phyloP scores from a whole-genome alignment of 345 rosid species.

The Eucalyptus cloeziana region DNA sequence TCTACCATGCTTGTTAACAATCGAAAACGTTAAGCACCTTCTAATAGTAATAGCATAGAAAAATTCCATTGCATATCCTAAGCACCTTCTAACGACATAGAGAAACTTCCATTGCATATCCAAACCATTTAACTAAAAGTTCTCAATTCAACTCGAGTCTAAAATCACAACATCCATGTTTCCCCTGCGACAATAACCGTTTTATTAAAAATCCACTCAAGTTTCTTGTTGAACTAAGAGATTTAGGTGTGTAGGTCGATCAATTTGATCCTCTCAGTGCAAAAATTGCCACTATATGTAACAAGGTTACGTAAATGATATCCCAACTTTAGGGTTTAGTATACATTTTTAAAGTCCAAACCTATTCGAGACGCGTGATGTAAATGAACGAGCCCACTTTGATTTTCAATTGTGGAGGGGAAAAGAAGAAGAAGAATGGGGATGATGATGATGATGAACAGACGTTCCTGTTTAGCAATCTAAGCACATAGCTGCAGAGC shows the following conservation, averaged over 20 bases:
- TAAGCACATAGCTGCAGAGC: neutral
- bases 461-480: neutral
- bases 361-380: neutral
- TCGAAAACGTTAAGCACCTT: neutral
- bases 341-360: neutral
- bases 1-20: neutral
- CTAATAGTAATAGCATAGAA: neutral
- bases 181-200: fast-evolving
- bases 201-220: neutral
- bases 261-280: fast-evolving
- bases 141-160: neutral
- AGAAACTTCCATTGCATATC: neutral
- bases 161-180: neutral
- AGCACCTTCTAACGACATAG: neutral
- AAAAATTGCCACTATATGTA: neutral
- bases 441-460: neutral
- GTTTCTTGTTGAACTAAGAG: neutral
- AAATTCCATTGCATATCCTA: neutral
- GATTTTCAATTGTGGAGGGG: neutral
- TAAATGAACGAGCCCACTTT: neutral
- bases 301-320: too few species aligned
- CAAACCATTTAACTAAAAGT: neutral
- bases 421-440: neutral
- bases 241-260: fast-evolving
- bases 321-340: too few species aligned